Evolutionary conservation across 2,329 filamentous ascomycete species (phyloP).

Genomic region (Penicillium italicum): DNA sequence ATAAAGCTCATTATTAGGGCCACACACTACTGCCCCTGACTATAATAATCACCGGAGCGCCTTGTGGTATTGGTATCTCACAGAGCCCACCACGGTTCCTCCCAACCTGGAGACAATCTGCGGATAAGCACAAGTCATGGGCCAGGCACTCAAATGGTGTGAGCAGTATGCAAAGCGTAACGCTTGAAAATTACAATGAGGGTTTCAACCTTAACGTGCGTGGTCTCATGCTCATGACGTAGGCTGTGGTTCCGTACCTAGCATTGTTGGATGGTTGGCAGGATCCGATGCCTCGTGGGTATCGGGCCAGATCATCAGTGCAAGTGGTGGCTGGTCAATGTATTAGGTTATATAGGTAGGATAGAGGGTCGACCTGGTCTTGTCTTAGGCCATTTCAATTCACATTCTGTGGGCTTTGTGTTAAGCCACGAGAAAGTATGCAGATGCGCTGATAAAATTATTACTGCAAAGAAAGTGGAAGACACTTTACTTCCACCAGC

Average conservation of each 20-base stretch:
- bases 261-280: not conserved
- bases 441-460: too few species aligned
- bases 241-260: not conserved
- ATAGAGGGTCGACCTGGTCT: not conserved
- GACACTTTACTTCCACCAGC: too few species aligned
- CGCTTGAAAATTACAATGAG: not conserved
- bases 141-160: slow-evolving; percentile 9
- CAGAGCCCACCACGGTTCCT: slow-evolving; percentile 11
- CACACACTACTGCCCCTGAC: slow-evolving; percentile 13
- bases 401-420: too few species aligned
- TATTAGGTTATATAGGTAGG: not conserved
- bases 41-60: slow-evolving; percentile 16
- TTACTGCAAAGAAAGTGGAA: too few species aligned
- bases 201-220: not conserved
- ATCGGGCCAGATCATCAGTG: not conserved
- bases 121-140: slow-evolving; percentile 14
- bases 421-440: too few species aligned
- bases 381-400: too few species aligned
- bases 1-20: not conserved
- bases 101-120: slow-evolving; percentile 9
- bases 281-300: not conserved
- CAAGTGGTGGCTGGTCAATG: not conserved
- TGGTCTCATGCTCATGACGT: not conserved
- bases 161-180: not conserved
- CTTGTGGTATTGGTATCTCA: slow-evolving; percentile 14